Evolutionary conservation across 2,329 filamentous ascomycete species (phyloP), one percentile per base, ranked within the genome.

Genomic region (Fusarium multiceps): DNA sequence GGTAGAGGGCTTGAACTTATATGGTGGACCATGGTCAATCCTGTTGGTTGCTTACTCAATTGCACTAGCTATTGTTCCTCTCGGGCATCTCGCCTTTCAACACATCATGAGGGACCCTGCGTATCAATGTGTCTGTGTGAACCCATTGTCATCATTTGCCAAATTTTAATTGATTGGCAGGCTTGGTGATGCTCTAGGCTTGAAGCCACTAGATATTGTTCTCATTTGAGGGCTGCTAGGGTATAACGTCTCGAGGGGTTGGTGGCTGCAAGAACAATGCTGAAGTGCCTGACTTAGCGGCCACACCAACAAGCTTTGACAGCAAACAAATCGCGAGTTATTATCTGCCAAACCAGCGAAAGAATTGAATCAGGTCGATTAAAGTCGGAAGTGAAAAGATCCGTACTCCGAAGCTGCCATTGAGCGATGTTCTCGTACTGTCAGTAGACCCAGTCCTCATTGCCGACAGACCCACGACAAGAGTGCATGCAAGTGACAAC

Each of bases 231-330:
- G 49, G 32, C 23, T 28, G 49, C 10, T 42, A 6, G n/a, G 10
- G 9, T n/a, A 21, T 16, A 14, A 27, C 13, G 21, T 40, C 13
- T 23, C 2, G 10, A 18, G n/a, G 34, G n/a, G 34, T n/a, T 41
- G 25, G 49, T 53, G 49, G 49, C 34, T 53, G 49, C 18, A 20
- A 53, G 23, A 53, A 53, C 49, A 53, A 53, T 53, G 37, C n/a
- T 7, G 3, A 42, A 40, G 13, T 9, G 10, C 13, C 2, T 42
- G 4, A 11, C 20, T 28, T 42, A 37, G 49, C 10, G 23, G 34
- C 23, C 49, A 53, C n/a, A 42, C 23, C n/a, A 27, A 8, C 3
- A 21, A 37, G 49, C 49, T 42, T 53, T 12, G 34, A 21, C 23
- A 21, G 13, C 49, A 53, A 53, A 21, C 21, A 21, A 4, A 21